Base-by-base conservation (phyloP, 768 basidiomycete species). In the Podaxis pistillaris region DNA sequence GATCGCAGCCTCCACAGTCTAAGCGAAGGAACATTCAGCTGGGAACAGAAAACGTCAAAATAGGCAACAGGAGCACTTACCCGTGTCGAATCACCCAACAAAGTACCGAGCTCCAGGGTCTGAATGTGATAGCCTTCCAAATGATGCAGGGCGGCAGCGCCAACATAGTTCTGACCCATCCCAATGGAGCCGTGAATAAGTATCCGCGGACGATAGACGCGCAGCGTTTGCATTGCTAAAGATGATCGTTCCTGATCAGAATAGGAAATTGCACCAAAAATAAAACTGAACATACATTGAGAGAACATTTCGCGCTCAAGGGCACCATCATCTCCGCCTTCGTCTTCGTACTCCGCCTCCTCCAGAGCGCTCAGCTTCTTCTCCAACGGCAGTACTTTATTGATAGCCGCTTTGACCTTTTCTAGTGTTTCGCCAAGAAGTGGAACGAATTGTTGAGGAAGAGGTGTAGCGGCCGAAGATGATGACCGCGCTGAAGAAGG, bases 41-140 rank as follows among this genome's bases (percentile, higher is more conserved):
- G 63, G n/a, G n/a, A 41, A 52, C 1, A 5, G 51, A 19, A 36
- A 7, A 55, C 37, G 15, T 30, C 41, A 8, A 41, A 50, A 3
- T 26, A 13, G 55, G 3, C 4, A 38, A 12, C 24, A 17, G 33
- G 30, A 28, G 51, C 13, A 78, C 91, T 71, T 63, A 96, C 96
- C 71, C 95, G 78, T 0, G 93, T 87, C 0, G 95, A 91, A 72
- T 98, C 96, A 44, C 91, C 84, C 77, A 98, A 81, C 47, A 99
- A 76, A 0, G 87, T 87, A 9, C 93, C 97, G 17, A 98, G 79
- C 71, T 99, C 97, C 57, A 98, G 81, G 68, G 86, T 94, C 73
- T 99, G 97, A 0, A 98, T 84, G 70, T 98, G 93, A 73, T 92
- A 97, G 0, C 97, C 96, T 77, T 99, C 97, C 19, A 99, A 77